Evolutionary conservation across 768 basidiomycete species (phyloP).

Genomic region (Calocera cornea): DNA sequence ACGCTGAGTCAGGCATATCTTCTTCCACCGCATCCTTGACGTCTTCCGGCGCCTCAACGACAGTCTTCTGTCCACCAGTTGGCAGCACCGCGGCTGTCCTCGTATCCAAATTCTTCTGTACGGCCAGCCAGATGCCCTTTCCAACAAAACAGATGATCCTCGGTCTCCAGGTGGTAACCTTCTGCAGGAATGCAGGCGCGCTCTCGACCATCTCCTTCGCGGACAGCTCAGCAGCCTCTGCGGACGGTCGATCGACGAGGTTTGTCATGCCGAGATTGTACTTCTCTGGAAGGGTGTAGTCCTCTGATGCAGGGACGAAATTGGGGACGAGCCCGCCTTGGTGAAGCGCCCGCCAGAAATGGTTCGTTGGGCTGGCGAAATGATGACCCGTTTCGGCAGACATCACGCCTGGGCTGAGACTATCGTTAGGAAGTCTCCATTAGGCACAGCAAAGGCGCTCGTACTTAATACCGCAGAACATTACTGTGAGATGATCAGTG

Average conservation of each 20-base stretch:
- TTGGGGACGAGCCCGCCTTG: conserved; percentile 38
- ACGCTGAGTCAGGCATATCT: neutral
- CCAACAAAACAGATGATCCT: conserved; percentile 68
- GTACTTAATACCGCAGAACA: conserved; percentile 81
- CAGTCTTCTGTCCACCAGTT: conserved; percentile 27
- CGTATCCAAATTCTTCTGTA: conserved; percentile 18
- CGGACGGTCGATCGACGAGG: conserved; percentile 54
- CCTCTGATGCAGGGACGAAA: conserved; percentile 42
- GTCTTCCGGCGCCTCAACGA: conserved; percentile 11
- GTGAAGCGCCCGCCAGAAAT: conserved; percentile 66
- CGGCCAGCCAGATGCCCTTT: conserved; percentile 44
- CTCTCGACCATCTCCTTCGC: conserved; percentile 36
- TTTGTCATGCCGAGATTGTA: conserved; percentile 68
- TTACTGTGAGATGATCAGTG: conserved; percentile 31
- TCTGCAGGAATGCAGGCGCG: conserved; percentile 46
- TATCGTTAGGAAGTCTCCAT: neutral
- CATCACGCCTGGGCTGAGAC: conserved; percentile 45
- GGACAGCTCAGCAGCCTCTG: conserved; percentile 49
- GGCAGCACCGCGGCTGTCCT: conserved; percentile 14
- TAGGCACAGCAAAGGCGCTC: conserved; percentile 13
- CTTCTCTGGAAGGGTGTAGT: conserved; percentile 40
- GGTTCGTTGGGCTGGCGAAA: conserved; percentile 66
- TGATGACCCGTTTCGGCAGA: conserved; percentile 65
- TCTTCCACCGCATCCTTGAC: conserved; percentile 12
- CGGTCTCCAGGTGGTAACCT: conserved; percentile 45